These are phyloP conservation scores for Akanthomyces muscarius DNA, from an alignment of 2,329 filamentous ascomycete genomes.

Conservation along the genomic window DNA sequence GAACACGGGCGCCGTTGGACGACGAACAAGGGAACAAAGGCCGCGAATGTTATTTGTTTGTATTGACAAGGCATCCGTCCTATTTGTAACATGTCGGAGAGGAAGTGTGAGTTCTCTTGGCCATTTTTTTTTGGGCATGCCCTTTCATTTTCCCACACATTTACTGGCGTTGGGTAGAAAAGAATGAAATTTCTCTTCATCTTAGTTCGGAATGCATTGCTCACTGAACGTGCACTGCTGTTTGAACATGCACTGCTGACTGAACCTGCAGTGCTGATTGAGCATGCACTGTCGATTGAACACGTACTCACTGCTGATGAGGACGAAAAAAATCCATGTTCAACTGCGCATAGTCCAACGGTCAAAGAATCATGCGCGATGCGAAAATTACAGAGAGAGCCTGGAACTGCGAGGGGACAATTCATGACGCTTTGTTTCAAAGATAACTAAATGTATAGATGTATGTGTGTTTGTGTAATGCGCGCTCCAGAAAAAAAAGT, in stretches of 20 bases:
- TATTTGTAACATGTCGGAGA: conserved; percentile 12
- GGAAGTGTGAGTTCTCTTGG: background rate
- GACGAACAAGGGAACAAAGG: background rate
- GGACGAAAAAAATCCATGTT: too few species aligned
- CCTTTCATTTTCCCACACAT: background rate
- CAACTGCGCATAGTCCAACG: too few species aligned
- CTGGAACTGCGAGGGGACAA: background rate
- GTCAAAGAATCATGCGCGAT: too few species aligned
- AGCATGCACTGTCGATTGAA: too few species aligned
- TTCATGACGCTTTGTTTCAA: background rate
- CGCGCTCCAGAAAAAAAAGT: conserved; percentile 1
- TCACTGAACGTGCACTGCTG: too few species aligned
- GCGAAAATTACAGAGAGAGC: too few species aligned
- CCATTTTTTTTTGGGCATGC: background rate
- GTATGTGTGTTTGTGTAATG: background rate
- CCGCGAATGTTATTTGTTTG: background rate
- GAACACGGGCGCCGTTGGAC: background rate
- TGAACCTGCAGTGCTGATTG: too few species aligned
- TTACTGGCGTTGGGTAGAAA: conserved; percentile 16
- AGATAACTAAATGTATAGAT: background rate
- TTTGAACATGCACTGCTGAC: too few species aligned
- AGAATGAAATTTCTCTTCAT: conserved; percentile 1
- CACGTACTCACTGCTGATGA: too few species aligned
- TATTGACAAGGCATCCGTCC: conserved; percentile 13
- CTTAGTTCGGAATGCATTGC: background rate